A percentile compares a stretch with the other conserved stretches of the same genome.
These are phyloP conservation scores for Atkinsonella texensis DNA, from an alignment of 2,329 filamentous ascomycete species.

Conservation along the genomic window DNA sequence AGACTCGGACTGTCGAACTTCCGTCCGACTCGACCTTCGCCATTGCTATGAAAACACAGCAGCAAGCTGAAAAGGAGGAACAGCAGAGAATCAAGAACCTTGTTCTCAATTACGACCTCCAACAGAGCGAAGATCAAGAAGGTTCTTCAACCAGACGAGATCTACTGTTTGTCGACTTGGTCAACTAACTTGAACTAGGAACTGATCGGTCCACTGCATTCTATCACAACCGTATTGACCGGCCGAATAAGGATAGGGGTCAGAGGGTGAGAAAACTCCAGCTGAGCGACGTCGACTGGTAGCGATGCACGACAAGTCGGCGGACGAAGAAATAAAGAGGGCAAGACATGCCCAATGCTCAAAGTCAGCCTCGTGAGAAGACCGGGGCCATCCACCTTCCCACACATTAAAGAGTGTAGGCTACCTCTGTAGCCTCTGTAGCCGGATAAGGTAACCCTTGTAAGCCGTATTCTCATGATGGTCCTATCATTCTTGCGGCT, in stretches of 20 bases:
- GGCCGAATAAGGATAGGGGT: slow-evolving; percentile 49
- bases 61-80: slow-evolving; percentile 89
- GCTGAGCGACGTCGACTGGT: slow-evolving; percentile 97
- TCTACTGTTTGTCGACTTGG: background rate
- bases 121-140: slow-evolving; percentile 68
- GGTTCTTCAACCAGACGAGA: slow-evolving; percentile 38
- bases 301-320: slow-evolving; percentile 20
- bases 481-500: background rate
- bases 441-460: background rate
- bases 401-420: background rate
- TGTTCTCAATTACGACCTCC: slow-evolving; percentile 90
- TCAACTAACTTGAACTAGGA: slow-evolving; percentile 23
- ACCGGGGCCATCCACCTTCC: background rate
- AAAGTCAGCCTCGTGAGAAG: background rate
- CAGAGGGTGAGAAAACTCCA: slow-evolving; percentile 85
- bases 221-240: slow-evolving; percentile 45
- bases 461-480: background rate
- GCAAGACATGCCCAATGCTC: background rate
- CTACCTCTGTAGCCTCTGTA: background rate
- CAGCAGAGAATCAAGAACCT: slow-evolving; percentile 98
- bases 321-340: background rate
- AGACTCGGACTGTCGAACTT: slow-evolving; percentile 86
- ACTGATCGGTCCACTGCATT: slow-evolving; percentile 36
- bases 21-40: slow-evolving; percentile 89
- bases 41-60: slow-evolving; percentile 89